Base-by-base conservation (phyloP, 352 stramenopile genomes). In the Blastocystis hominis region DNA sequence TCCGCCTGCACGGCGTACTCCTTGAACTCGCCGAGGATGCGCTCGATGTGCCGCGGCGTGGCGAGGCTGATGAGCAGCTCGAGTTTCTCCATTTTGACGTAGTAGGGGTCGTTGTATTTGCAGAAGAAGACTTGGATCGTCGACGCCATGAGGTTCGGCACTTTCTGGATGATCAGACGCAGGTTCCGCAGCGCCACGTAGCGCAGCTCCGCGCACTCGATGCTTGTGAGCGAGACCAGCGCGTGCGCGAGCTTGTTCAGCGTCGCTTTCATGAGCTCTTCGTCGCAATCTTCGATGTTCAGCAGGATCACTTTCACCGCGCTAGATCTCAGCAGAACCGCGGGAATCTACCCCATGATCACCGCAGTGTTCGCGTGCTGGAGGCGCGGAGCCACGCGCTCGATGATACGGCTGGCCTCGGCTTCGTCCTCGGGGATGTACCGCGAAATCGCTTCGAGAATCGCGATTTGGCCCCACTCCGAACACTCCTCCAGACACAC, bases 61-160 rank as follows among this genome's bases (percentile, higher is more conserved):
- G 97, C 95, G 0, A 99, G 90, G 34, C 96, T 96, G 79, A 99
- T 98, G 76, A 99, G 98, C 88, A 98, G 98, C 90, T 99, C 96
- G 10, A 99, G 92, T 90, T 99, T 99, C 90, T 99, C 96, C 96
- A 99, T 98, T 91, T 97, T 96, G 66, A 97, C 93, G 90, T 97
- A 97, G 87, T 96, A 78, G 69, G 97, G 97, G 91, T 99, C 97
- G 91, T 99, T 99, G 93, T 99, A 99, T 91, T 98, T 98, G 93
- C 96, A 98, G 89, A 99, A 99, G 91, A 99, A 97, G 34, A 96
- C 93, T 30, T 87, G 77, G 55, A 95, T 95, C 87, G 95, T 93
- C 88, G 97, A 96, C 70, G 97, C 93, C 20, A 99, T 90, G 84
- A 98, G 98, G 24, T 91, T 92, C 15, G 95, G 95, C 7, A 94